These are phyloP conservation scores for Raffaelea arxii DNA, from an alignment of 2,329 filamentous ascomycete species.

Conservation along the genomic window DNA sequence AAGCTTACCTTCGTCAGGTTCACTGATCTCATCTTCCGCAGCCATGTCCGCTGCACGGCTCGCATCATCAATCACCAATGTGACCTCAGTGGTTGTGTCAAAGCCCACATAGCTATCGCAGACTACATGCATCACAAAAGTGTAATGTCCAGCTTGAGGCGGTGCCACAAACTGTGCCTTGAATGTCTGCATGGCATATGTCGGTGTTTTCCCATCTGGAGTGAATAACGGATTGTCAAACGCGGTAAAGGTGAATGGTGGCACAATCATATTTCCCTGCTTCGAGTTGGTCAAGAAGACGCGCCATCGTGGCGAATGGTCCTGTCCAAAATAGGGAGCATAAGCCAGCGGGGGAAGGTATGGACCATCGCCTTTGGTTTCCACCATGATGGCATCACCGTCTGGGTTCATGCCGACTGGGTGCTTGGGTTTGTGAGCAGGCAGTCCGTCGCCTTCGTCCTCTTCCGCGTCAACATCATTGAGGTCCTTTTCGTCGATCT, in stretches of 20 bases:
- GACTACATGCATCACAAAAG: conserved; percentile 86
- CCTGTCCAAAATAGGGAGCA: conserved; percentile 81
- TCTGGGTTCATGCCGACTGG: conserved; percentile 47
- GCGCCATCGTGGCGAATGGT: conserved; percentile 86
- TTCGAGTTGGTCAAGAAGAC: conserved; percentile 91
- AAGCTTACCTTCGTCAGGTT: conserved; percentile 87
- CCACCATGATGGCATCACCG: conserved; percentile 40
- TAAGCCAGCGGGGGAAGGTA: conserved; percentile 77
- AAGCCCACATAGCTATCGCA: conserved; percentile 95
- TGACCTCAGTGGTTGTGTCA: conserved; percentile 85
- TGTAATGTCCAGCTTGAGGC: conserved; percentile 84
- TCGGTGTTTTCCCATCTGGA: conserved; percentile 65
- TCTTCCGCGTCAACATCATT: conserved; percentile 89
- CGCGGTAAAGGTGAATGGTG: conserved; percentile 86
- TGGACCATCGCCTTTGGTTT: conserved; percentile 47
- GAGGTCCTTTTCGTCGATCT: conserved; percentile 67
- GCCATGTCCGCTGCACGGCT: conserved; percentile 72
- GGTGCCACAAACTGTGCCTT: conserved; percentile 97
- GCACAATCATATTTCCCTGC: conserved; percentile 91
- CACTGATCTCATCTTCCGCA: conserved; percentile 90
- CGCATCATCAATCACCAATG: conserved; percentile 78
- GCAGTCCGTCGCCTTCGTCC: conserved; percentile 78
- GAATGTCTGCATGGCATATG: conserved; percentile 89
- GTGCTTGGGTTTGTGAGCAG: conserved; percentile 61
- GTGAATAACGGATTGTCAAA: conserved; percentile 87